Conservation (phyloP, 805 yeast genomes). For the Blastobotrys robertii region DNA sequence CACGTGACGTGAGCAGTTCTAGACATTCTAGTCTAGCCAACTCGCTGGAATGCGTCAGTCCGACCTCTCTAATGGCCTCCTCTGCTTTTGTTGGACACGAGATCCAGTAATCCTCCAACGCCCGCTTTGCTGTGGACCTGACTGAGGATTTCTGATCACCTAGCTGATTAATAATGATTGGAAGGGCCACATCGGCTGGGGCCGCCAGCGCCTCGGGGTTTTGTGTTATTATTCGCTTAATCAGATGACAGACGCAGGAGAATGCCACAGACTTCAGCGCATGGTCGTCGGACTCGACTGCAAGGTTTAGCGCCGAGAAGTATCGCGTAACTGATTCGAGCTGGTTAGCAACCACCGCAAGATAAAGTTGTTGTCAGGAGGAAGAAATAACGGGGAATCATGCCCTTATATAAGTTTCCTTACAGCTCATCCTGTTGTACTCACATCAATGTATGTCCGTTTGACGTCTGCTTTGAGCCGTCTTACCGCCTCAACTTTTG, state of each 20-base stretch:
- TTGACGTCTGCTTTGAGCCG: conserved; percentile 18
- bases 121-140: conserved; percentile 22
- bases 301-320: conserved; percentile 20
- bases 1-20: conserved; percentile 17
- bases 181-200: conserved; percentile 26
- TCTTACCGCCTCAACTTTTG: conserved; percentile 10
- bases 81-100: conserved; percentile 29
- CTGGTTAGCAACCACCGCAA: conserved; percentile 4
- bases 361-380: background rate
- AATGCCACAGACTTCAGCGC: conserved; percentile 26
- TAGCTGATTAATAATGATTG: conserved; percentile 25
- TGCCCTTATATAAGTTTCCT: background rate
- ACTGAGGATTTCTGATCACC: conserved; percentile 23
- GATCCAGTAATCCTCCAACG: conserved; percentile 31
- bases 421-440: conserved; percentile 3
- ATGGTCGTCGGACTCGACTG: conserved; percentile 9
- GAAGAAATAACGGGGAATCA: background rate
- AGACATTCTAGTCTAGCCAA: conserved; percentile 20
- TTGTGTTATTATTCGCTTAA: conserved; percentile 35
- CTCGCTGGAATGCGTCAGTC: conserved; percentile 21
- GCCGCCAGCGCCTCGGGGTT: conserved; percentile 26
- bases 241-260: conserved; percentile 36
- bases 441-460: conserved; percentile 12
- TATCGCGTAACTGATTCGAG: conserved; percentile 11
- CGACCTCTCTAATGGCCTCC: conserved; percentile 21